Base-by-base conservation (phyloP, 352 stramenopile genomes). In the Phytopythium delawarense region DNA sequence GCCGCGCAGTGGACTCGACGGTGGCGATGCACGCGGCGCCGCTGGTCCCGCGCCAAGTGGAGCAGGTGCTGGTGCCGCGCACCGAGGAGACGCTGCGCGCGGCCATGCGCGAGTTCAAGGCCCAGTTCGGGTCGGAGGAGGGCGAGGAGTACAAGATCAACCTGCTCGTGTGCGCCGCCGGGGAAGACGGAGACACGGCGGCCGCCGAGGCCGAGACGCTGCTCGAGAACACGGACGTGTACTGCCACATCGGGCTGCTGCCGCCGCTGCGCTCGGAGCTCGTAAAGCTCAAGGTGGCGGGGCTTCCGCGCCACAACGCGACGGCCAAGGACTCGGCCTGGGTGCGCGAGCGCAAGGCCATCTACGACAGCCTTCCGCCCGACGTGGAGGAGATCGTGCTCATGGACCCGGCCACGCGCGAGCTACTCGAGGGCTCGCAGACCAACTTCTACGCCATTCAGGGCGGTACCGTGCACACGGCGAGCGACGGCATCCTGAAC, bases 141-240 rank as follows among this genome's bases (percentile, higher is more conserved):
- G 37, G 75, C 7, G 74, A 92, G 40, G 85, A 94, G 70, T 94
- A 88, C 78, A 94, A 94, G 69, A 78, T 94, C 62, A 92, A 87
- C 46, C 70, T 92, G 34, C 71, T 94, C 18, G 74, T 94, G 42
- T 91, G 83, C 61, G 59, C 70, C 32, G 56, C 65, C 30, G 60
- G 74, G 5, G 64, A 67, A 18, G 65, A 65, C 20, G 42, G 35
- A 40, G 35, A 8, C 42, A 21, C 7, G 7, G 7, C 16, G n/a
- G 30, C 16, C 7, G 30, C 39, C 16, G 21, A 53, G 20, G 53
- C 62, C 39, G 37, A 42, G 35, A 46, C 70, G n/a, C 52, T 68
- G 11, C 40, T 86, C 11, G 58, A 42, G n/a, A 59, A 64, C 32
- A 76, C 65, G 15, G 78, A 92, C 45, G 52, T 94, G 23, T 88